Percentiles rank a stretch among this genome's conserved stretches.
These are phyloP conservation scores for Rhodamnia rubescens DNA, from an alignment of 345 rosid genomes.

Conservation along the genomic window DNA sequence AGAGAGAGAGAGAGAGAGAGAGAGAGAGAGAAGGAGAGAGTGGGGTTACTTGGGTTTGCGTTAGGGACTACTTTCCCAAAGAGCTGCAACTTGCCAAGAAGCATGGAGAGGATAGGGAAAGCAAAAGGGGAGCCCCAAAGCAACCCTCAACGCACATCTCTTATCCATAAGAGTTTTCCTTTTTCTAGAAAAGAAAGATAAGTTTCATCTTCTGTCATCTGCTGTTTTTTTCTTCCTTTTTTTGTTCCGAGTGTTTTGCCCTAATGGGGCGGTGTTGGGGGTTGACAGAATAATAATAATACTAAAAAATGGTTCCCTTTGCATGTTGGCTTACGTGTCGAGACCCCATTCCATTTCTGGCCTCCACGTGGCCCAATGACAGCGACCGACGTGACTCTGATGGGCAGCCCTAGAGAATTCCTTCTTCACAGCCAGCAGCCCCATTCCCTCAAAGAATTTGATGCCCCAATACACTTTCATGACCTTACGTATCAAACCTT, in stretches of 20 bases:
- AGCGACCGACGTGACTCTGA: background rate
- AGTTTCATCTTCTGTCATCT: background rate
- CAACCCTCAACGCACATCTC: slow-evolving; percentile 32
- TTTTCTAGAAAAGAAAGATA: background rate
- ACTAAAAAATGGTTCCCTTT: background rate
- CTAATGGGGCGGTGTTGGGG: background rate
- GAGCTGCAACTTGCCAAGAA: slow-evolving; percentile 20
- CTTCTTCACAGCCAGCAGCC: background rate
- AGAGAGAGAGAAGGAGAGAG: too few relatives aligned
- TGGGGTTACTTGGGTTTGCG: background rate
- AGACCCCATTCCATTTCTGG: background rate
- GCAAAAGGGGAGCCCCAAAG: background rate
- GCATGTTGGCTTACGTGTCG: background rate
- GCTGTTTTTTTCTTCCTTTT: background rate
- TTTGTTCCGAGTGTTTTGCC: background rate
- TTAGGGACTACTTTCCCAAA: background rate
- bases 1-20: too few relatives aligned
- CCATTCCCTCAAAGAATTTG: background rate
- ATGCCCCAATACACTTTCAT: background rate
- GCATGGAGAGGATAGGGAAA: slow-evolving; percentile 1
- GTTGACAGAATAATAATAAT: background rate
- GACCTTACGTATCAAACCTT: background rate
- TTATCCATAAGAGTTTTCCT: slow-evolving; percentile 7
- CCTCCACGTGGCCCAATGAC: background rate
- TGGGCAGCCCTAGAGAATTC: background rate